Conservation (phyloP, 495 filamentous ascomycete species). For the Aspergillus ostianus region DNA sequence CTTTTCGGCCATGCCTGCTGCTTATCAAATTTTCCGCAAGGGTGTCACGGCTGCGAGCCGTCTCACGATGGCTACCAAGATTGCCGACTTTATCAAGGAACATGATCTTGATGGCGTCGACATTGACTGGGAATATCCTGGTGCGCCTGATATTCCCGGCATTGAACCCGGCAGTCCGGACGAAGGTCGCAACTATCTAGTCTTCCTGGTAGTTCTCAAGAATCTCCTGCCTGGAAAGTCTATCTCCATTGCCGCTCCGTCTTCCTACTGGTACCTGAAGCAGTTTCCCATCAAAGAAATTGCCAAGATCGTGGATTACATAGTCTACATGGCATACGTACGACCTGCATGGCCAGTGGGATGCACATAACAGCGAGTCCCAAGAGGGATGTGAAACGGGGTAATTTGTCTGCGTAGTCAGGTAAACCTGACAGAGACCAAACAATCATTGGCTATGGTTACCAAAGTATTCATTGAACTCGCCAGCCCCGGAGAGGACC, state of each 20-base stretch:
- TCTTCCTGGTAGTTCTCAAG: conserved; percentile 28
- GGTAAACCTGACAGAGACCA: too few species aligned
- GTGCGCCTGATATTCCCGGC: conserved; percentile 35
- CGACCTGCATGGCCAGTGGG: too few species aligned
- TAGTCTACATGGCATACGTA: conserved; percentile 6
- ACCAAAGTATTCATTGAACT: too few species aligned
- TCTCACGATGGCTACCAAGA: conserved; percentile 29
- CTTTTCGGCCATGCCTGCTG: conserved; percentile 35
- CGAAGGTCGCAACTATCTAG: conserved; percentile 32
- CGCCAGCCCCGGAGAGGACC: too few species aligned
- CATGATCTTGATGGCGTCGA: conserved; percentile 36
- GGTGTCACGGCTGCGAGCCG: conserved; percentile 33
- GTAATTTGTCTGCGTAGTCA: too few species aligned
- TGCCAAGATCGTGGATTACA: conserved; percentile 23
- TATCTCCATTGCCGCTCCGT: conserved; percentile 17
- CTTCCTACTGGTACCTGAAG: conserved; percentile 31
- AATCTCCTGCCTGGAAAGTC: conserved; percentile 12
- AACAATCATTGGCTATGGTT: too few species aligned
- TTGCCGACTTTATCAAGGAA: conserved; percentile 29
- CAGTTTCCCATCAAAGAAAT: conserved; percentile 27
- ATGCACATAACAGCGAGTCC: too few species aligned
- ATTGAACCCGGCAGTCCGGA: conserved; percentile 24
- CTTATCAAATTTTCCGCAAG: conserved; percentile 39
- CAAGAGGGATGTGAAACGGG: too few species aligned
- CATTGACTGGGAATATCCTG: conserved; percentile 41